A percentile compares a stretch with the other conserved stretches of the same genome.
Conservation (phyloP, 106 monocot species). For the Alisma plantagoaquatica region DNA sequence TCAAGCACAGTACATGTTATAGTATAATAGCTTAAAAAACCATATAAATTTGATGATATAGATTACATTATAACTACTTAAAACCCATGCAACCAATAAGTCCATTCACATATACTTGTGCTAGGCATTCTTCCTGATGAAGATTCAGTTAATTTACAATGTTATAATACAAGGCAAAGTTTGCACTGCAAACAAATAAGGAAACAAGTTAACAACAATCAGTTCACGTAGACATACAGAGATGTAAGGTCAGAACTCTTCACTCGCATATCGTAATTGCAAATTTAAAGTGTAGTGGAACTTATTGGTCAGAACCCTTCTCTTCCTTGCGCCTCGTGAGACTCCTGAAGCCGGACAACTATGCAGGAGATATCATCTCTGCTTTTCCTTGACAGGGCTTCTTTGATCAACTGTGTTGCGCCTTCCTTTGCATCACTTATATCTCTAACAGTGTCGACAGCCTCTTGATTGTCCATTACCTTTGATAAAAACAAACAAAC, state of each 20-base stretch:
- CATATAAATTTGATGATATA: no score
- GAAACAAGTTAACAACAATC: neutral
- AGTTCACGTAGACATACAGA: neutral
- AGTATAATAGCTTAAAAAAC: no score
- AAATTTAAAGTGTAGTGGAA: neutral
- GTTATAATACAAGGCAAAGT: no score
- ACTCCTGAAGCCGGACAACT: conserved; percentile 13
- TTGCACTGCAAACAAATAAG: neutral
- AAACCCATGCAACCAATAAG: no score
- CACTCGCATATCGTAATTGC: neutral
- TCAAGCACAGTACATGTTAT: no score
- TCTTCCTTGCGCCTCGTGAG: neutral
- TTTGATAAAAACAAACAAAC: no score
- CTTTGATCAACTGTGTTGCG: conserved; percentile 8
- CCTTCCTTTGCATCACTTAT: conserved; percentile 14
- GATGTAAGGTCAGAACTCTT: neutral
- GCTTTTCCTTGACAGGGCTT: conserved; percentile 17
- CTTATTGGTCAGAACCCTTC: neutral
- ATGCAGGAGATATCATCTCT: conserved; percentile 28
- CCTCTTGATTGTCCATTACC: conserved; percentile 24
- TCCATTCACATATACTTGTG: no score
- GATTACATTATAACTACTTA: no score
- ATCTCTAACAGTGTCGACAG: conserved; percentile 17
- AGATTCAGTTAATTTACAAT: neutral
- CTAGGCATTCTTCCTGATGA: neutral